Evolutionary conservation across 2,329 filamentous ascomycete genomes (phyloP), one percentile per base, ranked within the genome.

Genomic region (Lachnellula hyalina): DNA sequence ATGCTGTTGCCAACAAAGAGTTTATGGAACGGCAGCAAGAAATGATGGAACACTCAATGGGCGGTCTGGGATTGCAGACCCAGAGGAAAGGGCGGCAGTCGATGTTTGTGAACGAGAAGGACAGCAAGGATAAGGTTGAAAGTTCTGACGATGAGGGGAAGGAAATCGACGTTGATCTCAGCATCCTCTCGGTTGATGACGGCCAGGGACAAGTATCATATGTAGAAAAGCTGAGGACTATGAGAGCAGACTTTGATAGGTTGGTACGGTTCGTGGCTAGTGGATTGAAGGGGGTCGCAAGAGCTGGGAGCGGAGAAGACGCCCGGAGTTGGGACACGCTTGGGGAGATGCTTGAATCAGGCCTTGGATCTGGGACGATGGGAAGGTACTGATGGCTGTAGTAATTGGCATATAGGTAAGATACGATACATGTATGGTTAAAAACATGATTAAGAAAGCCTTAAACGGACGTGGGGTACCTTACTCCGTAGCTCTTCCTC

Each of bases 341-440:
- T 57, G 90, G 88, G 0, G 90, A 96, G 70, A 88, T 87, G 75
- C 71, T 96, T 45, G 87, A 92, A 63, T 77, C 77, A 65, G 73
- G 75, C 1, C 48, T 69, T 25, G 63, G 53, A 49, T 17, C 41
- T 14, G n/a, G 41, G 7, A 44, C 19, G 41, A 12, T 17, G 41
- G 41, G 1, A 44, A 19, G 38, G 15, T 44, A 21, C 11, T 14
- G 21, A 44, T 44, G 19, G 17, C 17, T 14, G 11, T 17, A 14
- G 36, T 17, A 7, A 40, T 17, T 17, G 5, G 8, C 2, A 40
- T 40, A 40, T n/a, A 17, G 15, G n/a, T 40, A 12, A 9, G 3
- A 32, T 9, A 32, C 8, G 2, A 11, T 32, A 32, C 28, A 32
- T 32, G 8, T 8, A 32, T 32, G 28, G 3, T 32, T 3, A 32